These are phyloP conservation scores for Nemania diffusa DNA, from an alignment of 2,329 filamentous ascomycete species.

Conservation along the genomic window DNA sequence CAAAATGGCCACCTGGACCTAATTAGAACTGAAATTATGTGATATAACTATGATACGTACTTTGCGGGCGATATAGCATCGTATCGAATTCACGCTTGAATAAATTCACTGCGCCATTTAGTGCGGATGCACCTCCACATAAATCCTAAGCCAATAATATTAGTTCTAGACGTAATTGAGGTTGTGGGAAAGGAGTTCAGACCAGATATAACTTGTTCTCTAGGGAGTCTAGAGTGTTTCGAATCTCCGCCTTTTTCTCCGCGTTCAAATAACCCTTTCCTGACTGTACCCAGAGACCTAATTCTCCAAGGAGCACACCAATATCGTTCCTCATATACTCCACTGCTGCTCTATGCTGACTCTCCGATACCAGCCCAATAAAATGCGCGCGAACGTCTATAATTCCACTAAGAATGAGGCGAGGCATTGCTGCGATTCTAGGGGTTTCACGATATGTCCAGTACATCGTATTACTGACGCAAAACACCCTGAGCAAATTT, in stretches of 20 bases:
- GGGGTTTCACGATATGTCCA: conserved; percentile 50
- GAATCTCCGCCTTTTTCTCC: conserved; percentile 51
- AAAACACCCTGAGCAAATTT: conserved; percentile 53
- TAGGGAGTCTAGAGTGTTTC: conserved; percentile 48
- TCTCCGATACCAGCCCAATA: conserved; percentile 57
- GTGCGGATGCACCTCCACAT: conserved; percentile 14
- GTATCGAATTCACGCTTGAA: conserved; percentile 25
- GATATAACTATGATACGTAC: neutral
- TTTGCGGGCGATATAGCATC: conserved; percentile 9
- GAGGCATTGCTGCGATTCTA: conserved; percentile 43
- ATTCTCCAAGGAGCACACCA: conserved; percentile 53
- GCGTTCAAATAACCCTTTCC: conserved; percentile 52
- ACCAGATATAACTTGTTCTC: conserved; percentile 45
- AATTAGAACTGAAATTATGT: neutral
- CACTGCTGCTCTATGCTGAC: conserved; percentile 51
- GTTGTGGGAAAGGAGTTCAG: neutral
- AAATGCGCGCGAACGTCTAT: conserved; percentile 55
- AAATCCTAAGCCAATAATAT: conserved; percentile 21
- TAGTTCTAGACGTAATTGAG: neutral
- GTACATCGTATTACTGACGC: conserved; percentile 58
- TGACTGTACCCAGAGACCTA: conserved; percentile 58
- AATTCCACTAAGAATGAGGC: conserved; percentile 57
- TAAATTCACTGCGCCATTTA: conserved; percentile 2
- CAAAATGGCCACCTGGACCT: neutral
- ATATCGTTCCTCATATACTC: conserved; percentile 56